Evolutionary conservation across 1,284 basidiomycete species (phyloP).

Genomic region (Trametes versicolor): DNA sequence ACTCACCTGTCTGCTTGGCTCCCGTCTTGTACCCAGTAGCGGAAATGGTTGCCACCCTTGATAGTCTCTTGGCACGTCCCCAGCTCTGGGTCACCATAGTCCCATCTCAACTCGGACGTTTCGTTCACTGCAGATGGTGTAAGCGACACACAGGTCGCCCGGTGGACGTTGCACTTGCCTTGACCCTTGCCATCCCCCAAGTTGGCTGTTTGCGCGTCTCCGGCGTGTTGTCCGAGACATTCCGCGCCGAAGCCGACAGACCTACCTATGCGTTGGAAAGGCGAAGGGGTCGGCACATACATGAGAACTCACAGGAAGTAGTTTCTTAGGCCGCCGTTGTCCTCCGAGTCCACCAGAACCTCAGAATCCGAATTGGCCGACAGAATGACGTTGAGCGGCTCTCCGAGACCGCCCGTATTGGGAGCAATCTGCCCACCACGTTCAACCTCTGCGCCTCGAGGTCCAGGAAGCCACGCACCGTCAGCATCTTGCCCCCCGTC

Average conservation of each 20-base stretch:
- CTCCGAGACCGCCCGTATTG: conserved; percentile 81
- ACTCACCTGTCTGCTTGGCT: conserved; percentile 62
- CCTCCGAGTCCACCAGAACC: conserved; percentile 72
- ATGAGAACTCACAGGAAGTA: conserved; percentile 67
- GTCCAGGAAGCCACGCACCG: conserved; percentile 46
- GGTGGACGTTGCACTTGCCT: conserved; percentile 51
- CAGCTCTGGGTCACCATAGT: conserved; percentile 79
- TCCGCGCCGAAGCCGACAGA: conserved; percentile 78
- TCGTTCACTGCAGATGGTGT: conserved; percentile 66
- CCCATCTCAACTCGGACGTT: conserved; percentile 81
- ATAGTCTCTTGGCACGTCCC: conserved; percentile 90
- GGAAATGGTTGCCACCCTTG: conserved; percentile 89
- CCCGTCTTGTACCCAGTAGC: conserved; percentile 90
- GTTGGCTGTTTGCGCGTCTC: conserved; percentile 77
- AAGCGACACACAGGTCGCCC: conserved; percentile 1
- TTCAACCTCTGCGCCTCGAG: conserved; percentile 1
- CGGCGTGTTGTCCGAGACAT: conserved; percentile 86
- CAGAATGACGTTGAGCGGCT: conserved; percentile 91
- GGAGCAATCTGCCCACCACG: conserved; percentile 44
- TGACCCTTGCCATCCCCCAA: conserved; percentile 87
- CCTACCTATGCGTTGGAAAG: conserved; percentile 41
- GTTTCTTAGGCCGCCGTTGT: conserved; percentile 82
- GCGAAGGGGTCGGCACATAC: no score
- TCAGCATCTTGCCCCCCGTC: conserved; percentile 57
- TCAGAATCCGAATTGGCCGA: conserved; percentile 81